Conservation (phyloP, 2,329 filamentous ascomycete species). For the Tolypocladium tundrense region DNA sequence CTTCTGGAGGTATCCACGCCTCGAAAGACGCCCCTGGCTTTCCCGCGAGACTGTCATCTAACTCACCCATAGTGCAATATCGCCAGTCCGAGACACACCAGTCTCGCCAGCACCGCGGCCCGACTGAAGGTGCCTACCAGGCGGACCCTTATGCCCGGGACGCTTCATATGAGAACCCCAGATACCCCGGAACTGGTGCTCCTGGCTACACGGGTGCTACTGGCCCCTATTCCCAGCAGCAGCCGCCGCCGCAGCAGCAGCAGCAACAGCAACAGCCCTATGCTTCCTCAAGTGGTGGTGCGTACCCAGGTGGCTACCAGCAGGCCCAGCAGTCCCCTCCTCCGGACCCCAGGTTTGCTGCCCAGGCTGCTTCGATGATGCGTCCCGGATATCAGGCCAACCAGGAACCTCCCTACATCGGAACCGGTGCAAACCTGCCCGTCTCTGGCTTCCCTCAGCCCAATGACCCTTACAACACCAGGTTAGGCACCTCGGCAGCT, state of each 20-base stretch:
- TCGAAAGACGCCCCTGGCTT: conserved; percentile 38
- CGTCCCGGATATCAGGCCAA: conserved; percentile 18
- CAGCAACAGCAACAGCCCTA: conserved; percentile 16
- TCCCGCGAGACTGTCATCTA: conserved; percentile 43
- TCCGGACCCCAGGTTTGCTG: conserved; percentile 22
- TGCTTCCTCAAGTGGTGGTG: conserved; percentile 18
- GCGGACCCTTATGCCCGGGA: conserved; percentile 28
- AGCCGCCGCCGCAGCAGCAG: conserved; percentile 6
- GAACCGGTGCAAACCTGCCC: conserved; percentile 24
- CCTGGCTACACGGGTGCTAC: conserved; percentile 38
- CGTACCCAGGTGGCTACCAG: conserved; percentile 19
- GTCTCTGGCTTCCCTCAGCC: conserved; percentile 12
- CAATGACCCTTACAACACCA: conserved; percentile 21
- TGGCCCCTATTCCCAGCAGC: conserved; percentile 16
- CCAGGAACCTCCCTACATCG: conserved; percentile 23
- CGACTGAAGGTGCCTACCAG: conserved; percentile 27
- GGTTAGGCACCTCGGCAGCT: conserved; percentile 17
- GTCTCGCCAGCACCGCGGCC: conserved; percentile 38
- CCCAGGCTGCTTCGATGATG: conserved; percentile 18
- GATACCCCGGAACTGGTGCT: conserved; percentile 40
- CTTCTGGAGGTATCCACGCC: conserved; percentile 47
- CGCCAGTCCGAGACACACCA: conserved; percentile 42
- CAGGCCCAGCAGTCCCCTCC: conserved; percentile 21
- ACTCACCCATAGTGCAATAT: conserved; percentile 48
- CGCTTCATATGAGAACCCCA: conserved; percentile 29